A percentile compares a stretch with the other conserved stretches of the same genome.
These are phyloP conservation scores for Podospora pseudopauciseta DNA, from an alignment of 495 filamentous ascomycete species.

Conservation along the genomic window DNA sequence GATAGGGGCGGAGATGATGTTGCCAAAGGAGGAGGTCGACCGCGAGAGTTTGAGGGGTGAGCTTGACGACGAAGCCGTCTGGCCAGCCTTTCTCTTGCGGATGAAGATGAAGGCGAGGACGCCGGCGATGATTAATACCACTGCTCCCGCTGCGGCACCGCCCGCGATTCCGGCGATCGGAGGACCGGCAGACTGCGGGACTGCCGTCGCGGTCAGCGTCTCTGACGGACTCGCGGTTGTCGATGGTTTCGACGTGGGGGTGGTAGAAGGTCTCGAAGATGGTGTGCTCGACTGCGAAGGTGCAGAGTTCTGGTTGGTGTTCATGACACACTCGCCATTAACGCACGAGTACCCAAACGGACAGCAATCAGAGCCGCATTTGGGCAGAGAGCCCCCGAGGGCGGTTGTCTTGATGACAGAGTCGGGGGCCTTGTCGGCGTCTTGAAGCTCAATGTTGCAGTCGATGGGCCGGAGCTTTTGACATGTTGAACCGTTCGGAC, in stretches of 20 bases:
- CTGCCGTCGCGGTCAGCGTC: conserved; percentile 1
- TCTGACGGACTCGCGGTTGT: conserved; percentile 7
- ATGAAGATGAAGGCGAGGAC: conserved; percentile 32
- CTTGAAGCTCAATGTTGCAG: conserved; percentile 65
- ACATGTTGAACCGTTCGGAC: conserved; percentile 62
- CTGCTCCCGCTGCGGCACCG: conserved; percentile 26
- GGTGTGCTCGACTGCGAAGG: conserved; percentile 25
- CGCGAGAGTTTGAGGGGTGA: conserved; percentile 37
- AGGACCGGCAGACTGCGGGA: conserved; percentile 10
- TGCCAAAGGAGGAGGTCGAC: conserved; percentile 45
- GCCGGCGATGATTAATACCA: conserved; percentile 27
- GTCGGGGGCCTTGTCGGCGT: conserved; percentile 57
- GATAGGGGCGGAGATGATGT: conserved; percentile 45
- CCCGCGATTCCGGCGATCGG: conserved; percentile 24
- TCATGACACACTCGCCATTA: conserved; percentile 37
- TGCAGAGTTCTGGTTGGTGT: conserved; percentile 36
- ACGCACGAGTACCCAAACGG: conserved; percentile 76
- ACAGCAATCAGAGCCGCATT: conserved; percentile 65
- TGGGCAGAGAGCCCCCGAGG: conserved; percentile 50
- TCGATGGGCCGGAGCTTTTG: conserved; percentile 62
- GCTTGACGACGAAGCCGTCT: conserved; percentile 9
- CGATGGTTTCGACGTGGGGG: conserved; percentile 12
- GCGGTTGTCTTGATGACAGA: conserved; percentile 68
- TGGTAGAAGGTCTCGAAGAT: conserved; percentile 20
- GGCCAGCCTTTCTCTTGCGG: conserved; percentile 27